Conservation (phyloP, 345 rosid species). For the Lumnitzera racemosa region DNA sequence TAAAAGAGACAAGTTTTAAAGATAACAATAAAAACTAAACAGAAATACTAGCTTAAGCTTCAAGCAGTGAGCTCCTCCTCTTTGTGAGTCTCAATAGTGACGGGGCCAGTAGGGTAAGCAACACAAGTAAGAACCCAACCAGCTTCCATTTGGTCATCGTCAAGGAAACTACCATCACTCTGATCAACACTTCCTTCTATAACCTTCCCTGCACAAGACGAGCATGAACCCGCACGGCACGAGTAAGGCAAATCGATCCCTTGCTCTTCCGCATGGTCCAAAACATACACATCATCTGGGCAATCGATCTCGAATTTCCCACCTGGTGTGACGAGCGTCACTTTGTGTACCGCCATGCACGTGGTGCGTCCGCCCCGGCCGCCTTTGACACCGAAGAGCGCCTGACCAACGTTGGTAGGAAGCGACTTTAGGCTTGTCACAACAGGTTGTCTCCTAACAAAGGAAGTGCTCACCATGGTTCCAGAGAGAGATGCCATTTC, state of each 20-base stretch:
- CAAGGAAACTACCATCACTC: constrained; percentile 81
- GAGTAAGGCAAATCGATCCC: constrained; percentile 91
- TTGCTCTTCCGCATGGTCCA: constrained; percentile 61
- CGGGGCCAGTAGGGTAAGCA: constrained; percentile 50
- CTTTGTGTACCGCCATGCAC: constrained; percentile 70
- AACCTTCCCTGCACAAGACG: constrained; percentile 73
- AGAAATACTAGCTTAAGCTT: neutral
- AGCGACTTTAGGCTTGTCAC: constrained; percentile 37
- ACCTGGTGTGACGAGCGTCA: constrained; percentile 64
- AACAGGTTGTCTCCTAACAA: constrained; percentile 37
- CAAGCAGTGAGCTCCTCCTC: constrained; percentile 61
- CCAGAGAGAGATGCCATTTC: constrained; percentile 48
- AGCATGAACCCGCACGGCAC: constrained; percentile 93
- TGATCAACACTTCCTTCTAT: constrained; percentile 52
- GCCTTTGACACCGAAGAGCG: constrained; percentile 55
- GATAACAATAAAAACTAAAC: neutral
- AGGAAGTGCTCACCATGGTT: constrained; percentile 56
- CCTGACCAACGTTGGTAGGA: constrained; percentile 27
- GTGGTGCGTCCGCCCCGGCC: constrained; percentile 40
- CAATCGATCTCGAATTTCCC: constrained; percentile 45
- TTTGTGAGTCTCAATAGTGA: constrained; percentile 78
- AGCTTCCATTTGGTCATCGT: constrained; percentile 49
- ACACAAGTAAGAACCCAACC: constrained; percentile 87
- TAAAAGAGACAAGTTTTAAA: neutral
- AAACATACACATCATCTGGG: constrained; percentile 55